A percentile compares a stretch with the other conserved stretches of the same genome.
These are phyloP conservation scores for Colletotrichum kahawae DNA, from an alignment of 2,329 filamentous ascomycete species.

Conservation along the genomic window DNA sequence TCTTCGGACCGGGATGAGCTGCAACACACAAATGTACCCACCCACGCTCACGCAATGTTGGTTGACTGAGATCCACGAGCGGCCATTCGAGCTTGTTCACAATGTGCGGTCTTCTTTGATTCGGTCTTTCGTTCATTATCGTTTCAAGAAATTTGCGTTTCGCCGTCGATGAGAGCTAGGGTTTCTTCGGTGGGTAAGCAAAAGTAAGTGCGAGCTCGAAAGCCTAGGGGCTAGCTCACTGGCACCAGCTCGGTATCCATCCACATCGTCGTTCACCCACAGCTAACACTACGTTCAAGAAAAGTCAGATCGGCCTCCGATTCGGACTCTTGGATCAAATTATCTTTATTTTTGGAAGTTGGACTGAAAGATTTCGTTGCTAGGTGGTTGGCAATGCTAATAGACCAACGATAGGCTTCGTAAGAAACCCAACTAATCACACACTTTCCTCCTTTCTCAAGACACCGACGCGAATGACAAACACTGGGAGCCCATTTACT, in stretches of 20 bases:
- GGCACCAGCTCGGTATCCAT: too few relatives aligned
- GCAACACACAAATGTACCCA: not conserved
- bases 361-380: not conserved
- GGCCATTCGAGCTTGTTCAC: not conserved
- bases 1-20: not conserved
- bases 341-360: too few relatives aligned
- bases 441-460: not conserved
- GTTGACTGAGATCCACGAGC: not conserved
- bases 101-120: fast-evolving
- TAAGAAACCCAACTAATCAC: fast-evolving
- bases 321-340: not conserved
- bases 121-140: not conserved
- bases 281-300: too few relatives aligned
- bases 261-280: too few relatives aligned
- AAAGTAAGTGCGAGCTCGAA: too few relatives aligned
- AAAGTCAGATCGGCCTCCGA: not conserved
- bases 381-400: not conserved
- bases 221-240: too few relatives aligned
- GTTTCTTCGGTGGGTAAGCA: not conserved
- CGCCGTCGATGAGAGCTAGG: not conserved
- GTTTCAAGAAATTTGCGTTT: not conserved
- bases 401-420: not conserved
- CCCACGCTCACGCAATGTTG: not conserved
- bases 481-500: not conserved
- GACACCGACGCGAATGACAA: not conserved